phyloP scores from a whole-genome alignment of 2,329 filamentous ascomycete species.

The Ceratocystis alfenasii region DNA sequence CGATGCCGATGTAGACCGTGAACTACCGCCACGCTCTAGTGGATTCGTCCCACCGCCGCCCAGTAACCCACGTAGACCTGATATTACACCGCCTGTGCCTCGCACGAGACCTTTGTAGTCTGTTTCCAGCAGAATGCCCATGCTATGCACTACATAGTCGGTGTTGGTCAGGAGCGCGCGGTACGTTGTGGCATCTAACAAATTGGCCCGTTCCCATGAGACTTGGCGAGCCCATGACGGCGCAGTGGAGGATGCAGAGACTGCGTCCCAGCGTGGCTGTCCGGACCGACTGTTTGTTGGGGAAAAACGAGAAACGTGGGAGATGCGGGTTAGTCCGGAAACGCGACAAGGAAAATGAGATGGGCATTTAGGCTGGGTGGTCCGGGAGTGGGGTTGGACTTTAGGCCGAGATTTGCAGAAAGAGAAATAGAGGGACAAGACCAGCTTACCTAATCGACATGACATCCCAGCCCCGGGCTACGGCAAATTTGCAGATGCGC shows the following conservation, averaged over 20 bases:
- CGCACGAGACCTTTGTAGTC: conserved; percentile 92
- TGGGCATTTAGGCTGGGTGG: too few relatives aligned
- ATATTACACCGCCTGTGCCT: conserved; percentile 69
- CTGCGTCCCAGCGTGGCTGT: conserved; percentile 69
- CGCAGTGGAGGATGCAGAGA: conserved; percentile 57
- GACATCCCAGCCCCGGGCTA: conserved; percentile 78
- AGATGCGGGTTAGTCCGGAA: conserved; percentile 5
- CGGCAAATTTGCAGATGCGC: conserved; percentile 82
- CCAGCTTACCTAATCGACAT: conserved; percentile 68
- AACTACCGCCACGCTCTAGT: conserved; percentile 38
- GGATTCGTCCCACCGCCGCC: conserved; percentile 43
- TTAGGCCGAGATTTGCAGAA: neutral
- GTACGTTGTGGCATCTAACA: conserved; percentile 74
- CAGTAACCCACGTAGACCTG: conserved; percentile 69
- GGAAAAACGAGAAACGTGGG: conserved; percentile 22
- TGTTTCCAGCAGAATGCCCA: conserved; percentile 92
- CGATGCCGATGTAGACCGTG: neutral
- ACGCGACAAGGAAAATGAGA: too few relatives aligned
- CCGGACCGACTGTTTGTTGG: conserved; percentile 61
- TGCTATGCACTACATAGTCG: conserved; percentile 80
- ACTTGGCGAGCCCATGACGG: conserved; percentile 75
- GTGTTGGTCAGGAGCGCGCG: conserved; percentile 61
- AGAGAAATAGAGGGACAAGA: neutral
- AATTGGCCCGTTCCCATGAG: conserved; percentile 77
- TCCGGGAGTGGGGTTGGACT: too few relatives aligned